These are phyloP conservation scores for Porcisia hertigi DNA, from an alignment of 208 protist genomes.

Conservation along the genomic window DNA sequence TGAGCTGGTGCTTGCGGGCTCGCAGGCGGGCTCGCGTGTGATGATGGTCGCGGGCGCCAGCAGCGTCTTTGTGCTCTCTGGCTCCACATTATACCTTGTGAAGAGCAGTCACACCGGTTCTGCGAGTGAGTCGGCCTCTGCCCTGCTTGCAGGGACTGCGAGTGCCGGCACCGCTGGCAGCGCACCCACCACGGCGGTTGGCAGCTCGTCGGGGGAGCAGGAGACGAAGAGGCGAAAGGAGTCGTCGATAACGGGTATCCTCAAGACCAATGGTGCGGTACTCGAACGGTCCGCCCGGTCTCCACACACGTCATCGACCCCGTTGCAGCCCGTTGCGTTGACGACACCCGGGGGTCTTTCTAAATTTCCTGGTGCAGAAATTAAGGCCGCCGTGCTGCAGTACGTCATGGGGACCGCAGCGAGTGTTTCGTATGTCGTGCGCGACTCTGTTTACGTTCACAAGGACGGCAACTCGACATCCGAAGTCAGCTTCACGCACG, in stretches of 20 bases:
- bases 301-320: neutral
- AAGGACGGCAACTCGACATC: neutral
- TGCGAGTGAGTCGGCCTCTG: neutral
- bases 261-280: neutral
- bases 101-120: neutral
- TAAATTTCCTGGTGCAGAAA: neutral
- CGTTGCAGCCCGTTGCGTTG: neutral
- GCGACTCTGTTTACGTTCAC: constrained; percentile 33
- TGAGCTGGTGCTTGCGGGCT: constrained; percentile 30
- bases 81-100: constrained; percentile 36
- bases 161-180: neutral
- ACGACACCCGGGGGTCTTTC: neutral
- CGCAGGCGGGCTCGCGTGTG: constrained; percentile 29
- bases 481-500: constrained; percentile 4
- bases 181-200: neutral
- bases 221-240: neutral
- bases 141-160: neutral
- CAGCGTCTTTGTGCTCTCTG: constrained; percentile 35
- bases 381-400: constrained; percentile 21
- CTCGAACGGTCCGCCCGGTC: neutral
- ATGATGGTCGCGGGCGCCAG: constrained; percentile 12
- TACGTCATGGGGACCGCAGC: constrained; percentile 3
- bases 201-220: neutral
- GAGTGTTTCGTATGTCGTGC: constrained; percentile 14
- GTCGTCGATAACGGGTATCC: neutral